Base-by-base conservation (phyloP, 2,329 filamentous ascomycete species). In the Sphaerulina musiva region DNA sequence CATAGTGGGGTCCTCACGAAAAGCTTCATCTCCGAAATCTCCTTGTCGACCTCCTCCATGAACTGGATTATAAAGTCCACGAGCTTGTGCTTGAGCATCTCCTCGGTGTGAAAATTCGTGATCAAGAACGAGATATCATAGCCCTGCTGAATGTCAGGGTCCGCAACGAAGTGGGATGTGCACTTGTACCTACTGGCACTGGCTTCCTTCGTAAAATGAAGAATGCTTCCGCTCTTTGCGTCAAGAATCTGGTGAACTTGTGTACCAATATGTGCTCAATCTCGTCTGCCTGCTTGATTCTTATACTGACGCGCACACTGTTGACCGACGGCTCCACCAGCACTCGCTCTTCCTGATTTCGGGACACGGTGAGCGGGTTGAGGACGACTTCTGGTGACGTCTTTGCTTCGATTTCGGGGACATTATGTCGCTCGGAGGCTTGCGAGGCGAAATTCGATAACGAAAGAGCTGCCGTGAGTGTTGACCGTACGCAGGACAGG, bases 21-120 rank as follows among this genome's bases (percentile, higher is more conserved):
- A 67, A 98, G 86, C 81, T 98, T 98, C 93, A 98, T 97, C 76
- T 98, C 95, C 2, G 93, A 97, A 57, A 98, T 98, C 74, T 98
- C 93, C 79, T 98, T 98, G 73, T 98, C 95, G 4, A 98, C 95
- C 72, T 98, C 93, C 73, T 98, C 92, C 92, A 98, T 97, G 69
- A 98, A 98, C 69, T 97, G 86, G 62, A 98, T 96, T 64, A 98
- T 95, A 68, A 98, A 98, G 72, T 98, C 93, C 34, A 98, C 95
- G 64, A 98, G 80, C 78, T 98, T 97, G 72, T 98, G 92, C 79
- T 97, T 97, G 70, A 97, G 73, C 90, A 98, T 95, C 71, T 95
- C 88, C 73, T 97, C 93, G 4, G 93, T 97, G 68, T 98, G 93
- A 78, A 93, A 95, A 75, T 98, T 98, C 45, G 93, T 98, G 69